A percentile compares a stretch with the other conserved stretches of the same genome.
phyloP scores from a whole-genome alignment of 768 basidiomycete species.

The Lactarius quietus region DNA sequence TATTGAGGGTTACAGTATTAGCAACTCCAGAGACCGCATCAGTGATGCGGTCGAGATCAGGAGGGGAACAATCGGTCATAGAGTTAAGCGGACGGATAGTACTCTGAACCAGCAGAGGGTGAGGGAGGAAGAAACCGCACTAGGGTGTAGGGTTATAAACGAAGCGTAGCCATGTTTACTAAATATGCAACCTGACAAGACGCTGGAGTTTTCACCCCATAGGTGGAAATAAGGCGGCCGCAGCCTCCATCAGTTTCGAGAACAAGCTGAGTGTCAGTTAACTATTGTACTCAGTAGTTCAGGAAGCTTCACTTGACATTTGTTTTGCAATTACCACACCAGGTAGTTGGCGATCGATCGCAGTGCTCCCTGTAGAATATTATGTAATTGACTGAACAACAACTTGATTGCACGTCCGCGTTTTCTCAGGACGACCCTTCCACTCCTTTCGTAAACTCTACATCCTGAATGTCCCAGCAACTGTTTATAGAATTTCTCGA shows the following conservation, averaged over 20 bases:
- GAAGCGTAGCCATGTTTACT: background rate
- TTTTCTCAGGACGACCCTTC: no score
- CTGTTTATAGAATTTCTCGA: background rate
- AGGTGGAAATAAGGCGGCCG: no score
- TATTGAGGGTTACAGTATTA: background rate
- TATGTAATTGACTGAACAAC: no score
- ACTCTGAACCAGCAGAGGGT: background rate
- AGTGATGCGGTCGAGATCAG: rapidly evolving
- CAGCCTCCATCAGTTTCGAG: no score
- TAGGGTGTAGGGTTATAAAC: background rate
- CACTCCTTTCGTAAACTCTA: background rate
- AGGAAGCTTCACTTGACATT: no score
- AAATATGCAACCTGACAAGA: background rate
- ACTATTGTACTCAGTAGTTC: no score
- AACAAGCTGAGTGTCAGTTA: no score
- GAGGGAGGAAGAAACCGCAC: background rate
- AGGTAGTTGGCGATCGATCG: no score
- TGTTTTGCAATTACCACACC: no score
- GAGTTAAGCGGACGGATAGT: no score
- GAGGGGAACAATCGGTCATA: background rate
- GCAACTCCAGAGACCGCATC: rapidly evolving
- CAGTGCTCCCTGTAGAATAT: no score
- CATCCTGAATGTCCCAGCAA: background rate
- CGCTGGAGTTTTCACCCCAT: background rate
- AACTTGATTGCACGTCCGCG: no score